These are phyloP conservation scores for Alternaria brassicae DNA, from an alignment of 2,329 filamentous ascomycete species.

Conservation along the genomic window DNA sequence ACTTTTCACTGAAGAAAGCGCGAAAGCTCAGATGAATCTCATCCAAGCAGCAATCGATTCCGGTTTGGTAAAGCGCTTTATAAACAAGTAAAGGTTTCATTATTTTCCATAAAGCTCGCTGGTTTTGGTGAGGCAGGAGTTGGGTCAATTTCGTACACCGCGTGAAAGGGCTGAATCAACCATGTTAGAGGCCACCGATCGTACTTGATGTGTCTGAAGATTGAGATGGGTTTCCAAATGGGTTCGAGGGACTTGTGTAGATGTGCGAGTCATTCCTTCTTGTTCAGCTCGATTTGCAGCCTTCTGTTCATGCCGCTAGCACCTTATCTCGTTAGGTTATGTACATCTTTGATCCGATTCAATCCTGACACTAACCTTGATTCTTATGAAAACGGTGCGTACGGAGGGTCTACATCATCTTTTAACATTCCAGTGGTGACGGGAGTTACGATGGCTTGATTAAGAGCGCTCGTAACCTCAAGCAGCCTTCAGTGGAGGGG, in stretches of 20 bases:
- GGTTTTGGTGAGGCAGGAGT: too few relatives aligned
- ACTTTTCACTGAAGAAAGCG: slow-evolving; percentile 12
- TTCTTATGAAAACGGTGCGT: background rate
- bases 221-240: background rate
- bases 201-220: background rate
- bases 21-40: slow-evolving; percentile 22
- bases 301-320: background rate
- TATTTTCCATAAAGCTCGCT: too few relatives aligned
- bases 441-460: background rate
- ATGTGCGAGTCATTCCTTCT: background rate
- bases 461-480: background rate
- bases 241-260: background rate
- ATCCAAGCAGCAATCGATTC: slow-evolving; percentile 24
- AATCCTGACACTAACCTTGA: background rate
- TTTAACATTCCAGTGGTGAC: background rate
- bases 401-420: background rate
- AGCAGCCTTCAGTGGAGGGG: background rate
- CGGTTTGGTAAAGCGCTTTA: slow-evolving; percentile 18
- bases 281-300: background rate
- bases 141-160: too few relatives aligned
- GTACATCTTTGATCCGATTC: background rate
- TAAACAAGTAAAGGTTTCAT: slow-evolving; percentile 30
- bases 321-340: background rate
- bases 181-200: background rate
- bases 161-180: slow-evolving; percentile 5